These are phyloP conservation scores for Mortierella sp. DNA, from an alignment of 371 early-diverging fungal species.

Conservation along the genomic window DNA sequence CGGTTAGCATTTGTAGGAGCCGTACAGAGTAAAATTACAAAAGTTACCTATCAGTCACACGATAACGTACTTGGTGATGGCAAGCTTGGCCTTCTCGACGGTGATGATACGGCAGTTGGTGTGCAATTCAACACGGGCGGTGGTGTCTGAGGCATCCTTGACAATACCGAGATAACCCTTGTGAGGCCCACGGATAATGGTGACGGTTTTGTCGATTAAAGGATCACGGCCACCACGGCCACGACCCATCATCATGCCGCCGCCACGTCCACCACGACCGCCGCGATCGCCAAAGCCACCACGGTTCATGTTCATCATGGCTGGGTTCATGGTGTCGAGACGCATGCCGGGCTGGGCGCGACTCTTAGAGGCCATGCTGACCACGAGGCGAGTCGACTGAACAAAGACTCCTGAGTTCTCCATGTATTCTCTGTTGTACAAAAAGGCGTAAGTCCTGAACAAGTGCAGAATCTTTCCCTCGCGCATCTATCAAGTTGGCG, in stretches of 20 bases:
- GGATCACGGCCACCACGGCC: constrained; percentile 85
- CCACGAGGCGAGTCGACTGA: constrained; percentile 55
- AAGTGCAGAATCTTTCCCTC: constrained; percentile 61
- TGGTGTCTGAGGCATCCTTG: constrained; percentile 85
- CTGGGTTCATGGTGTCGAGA: constrained; percentile 51
- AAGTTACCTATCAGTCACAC: not conserved
- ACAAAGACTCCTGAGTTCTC: constrained; percentile 75
- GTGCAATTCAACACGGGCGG: constrained; percentile 95
- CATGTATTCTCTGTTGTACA: constrained; percentile 53
- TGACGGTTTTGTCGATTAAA: constrained; percentile 89
- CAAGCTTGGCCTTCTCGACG: constrained; percentile 82
- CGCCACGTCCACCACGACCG: constrained; percentile 66
- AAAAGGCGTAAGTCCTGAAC: constrained; percentile 57
- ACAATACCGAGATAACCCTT: constrained; percentile 99
- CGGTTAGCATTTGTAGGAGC: not conserved
- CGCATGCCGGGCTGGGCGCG: constrained; percentile 50
- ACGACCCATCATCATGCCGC: constrained; percentile 67
- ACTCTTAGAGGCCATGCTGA: constrained; percentile 58
- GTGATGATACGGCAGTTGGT: constrained; percentile 87
- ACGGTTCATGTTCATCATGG: constrained; percentile 56
- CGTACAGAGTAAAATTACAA: not conserved
- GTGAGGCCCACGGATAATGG: constrained; percentile 91
- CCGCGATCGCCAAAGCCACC: constrained; percentile 40
- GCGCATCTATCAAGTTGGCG: constrained; percentile 40
- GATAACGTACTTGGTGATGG: constrained; percentile 61